These are phyloP conservation scores for Selenicereus undatus DNA, from an alignment of 148 eudicot species.

Conservation along the genomic window DNA sequence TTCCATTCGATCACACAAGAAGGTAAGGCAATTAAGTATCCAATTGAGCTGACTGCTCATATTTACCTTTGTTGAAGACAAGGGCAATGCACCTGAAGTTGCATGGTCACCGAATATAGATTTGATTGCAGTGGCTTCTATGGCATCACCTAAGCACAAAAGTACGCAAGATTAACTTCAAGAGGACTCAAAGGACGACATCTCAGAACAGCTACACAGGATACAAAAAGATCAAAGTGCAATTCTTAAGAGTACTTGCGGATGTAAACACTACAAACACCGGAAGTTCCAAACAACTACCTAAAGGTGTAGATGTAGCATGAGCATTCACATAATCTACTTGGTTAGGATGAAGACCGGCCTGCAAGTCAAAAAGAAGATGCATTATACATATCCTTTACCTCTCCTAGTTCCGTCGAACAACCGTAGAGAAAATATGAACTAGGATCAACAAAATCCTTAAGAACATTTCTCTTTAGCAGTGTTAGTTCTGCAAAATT, in stretches of 20 bases:
- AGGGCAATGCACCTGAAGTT: slow-evolving; percentile 73
- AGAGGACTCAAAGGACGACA: not conserved
- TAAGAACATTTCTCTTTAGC: not conserved
- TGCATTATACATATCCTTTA: slow-evolving; percentile 8
- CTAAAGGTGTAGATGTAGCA: slow-evolving; percentile 97
- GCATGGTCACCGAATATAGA: slow-evolving; percentile 69
- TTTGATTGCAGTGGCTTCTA: slow-evolving; percentile 83
- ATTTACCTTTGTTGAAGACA: slow-evolving; percentile 95
- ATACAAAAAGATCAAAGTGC: too few relatives aligned
- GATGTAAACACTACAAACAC: slow-evolving; percentile 7
- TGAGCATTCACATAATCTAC: slow-evolving; percentile 95
- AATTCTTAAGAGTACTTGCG: too few relatives aligned
- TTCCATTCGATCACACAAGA: not conserved
- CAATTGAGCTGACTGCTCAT: slow-evolving; percentile 1
- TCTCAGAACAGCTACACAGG: not conserved
- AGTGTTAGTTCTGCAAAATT: not conserved
- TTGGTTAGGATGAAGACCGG: slow-evolving; percentile 68
- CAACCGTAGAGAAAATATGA: not conserved
- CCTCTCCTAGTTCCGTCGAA: not conserved
- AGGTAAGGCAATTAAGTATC: not conserved
- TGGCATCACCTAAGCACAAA: slow-evolving; percentile 56
- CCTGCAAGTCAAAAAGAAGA: slow-evolving; percentile 44
- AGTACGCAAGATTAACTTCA: slow-evolving; percentile 9
- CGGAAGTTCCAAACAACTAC: slow-evolving; percentile 28
- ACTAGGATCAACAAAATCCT: not conserved